Conservation (phyloP, 2,329 filamentous ascomycete genomes). For the Sarocladium brachiariae region DNA sequence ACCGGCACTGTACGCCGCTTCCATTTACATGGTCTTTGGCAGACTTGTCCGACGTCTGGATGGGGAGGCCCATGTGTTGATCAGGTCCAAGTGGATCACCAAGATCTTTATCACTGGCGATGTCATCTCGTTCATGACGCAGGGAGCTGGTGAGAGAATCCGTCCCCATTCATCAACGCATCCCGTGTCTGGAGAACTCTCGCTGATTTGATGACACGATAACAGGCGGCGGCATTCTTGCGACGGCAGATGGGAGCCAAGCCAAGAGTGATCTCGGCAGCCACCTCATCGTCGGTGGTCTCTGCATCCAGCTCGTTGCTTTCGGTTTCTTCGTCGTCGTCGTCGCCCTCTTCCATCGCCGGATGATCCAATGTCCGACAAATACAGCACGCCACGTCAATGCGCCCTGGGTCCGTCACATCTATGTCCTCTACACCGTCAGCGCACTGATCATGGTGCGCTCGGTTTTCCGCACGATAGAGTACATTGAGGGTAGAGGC, state of each 20-base stretch:
- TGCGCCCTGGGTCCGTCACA: constrained; percentile 24
- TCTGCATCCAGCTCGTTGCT: constrained; percentile 45
- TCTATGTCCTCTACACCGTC: constrained; percentile 16
- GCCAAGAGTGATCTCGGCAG: constrained; percentile 22
- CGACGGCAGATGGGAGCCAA: not conserved
- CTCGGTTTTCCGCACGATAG: constrained; percentile 31
- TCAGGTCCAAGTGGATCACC: constrained; percentile 34
- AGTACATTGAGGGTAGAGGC: constrained; percentile 28
- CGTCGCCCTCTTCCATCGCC: constrained; percentile 34
- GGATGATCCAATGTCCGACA: constrained; percentile 11
- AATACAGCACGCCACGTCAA: constrained; percentile 1
- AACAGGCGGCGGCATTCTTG: not conserved
- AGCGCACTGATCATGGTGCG: constrained; percentile 31
- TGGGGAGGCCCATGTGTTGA: constrained; percentile 29
- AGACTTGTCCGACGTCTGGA: constrained; percentile 26
- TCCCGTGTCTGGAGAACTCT: too few species aligned
- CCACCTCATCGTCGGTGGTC: constrained; percentile 42
- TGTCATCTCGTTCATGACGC: constrained; percentile 30
- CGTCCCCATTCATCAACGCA: constrained; percentile 9
- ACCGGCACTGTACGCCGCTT: constrained; percentile 32
- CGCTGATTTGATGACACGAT: not conserved
- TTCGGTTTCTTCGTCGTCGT: constrained; percentile 45
- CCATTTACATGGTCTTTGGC: constrained; percentile 34
- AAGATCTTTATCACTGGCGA: constrained; percentile 43
- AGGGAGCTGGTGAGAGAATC: constrained; percentile 14